A percentile compares a stretch with the other conserved stretches of the same genome.
Evolutionary conservation across 2,329 filamentous ascomycete species (phyloP).

Genomic region (Diaporthe citri): DNA sequence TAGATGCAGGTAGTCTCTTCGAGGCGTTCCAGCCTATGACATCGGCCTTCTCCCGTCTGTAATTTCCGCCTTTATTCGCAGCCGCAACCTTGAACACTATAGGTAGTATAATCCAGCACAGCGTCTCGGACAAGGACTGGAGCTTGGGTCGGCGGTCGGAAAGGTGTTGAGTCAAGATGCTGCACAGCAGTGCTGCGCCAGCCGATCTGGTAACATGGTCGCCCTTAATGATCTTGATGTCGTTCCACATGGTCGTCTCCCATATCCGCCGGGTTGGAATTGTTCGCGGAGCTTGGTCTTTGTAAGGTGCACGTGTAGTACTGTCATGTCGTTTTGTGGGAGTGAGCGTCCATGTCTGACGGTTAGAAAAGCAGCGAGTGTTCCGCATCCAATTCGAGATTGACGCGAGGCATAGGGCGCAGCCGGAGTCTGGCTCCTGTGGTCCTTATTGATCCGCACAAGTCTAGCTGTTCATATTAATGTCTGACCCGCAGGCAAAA

Average conservation of each 20-base stretch:
- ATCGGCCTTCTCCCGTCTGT: constrained; percentile 1
- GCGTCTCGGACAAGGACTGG: constrained; percentile 46
- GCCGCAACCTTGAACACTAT: constrained; percentile 38
- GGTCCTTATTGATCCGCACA: not conserved
- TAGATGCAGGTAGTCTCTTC: constrained; percentile 1
- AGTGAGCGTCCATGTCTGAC: not conserved
- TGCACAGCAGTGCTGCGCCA: constrained; percentile 46
- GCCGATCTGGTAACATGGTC: constrained; percentile 41
- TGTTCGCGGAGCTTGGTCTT: not conserved
- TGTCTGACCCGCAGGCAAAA: not conserved
- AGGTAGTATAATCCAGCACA: constrained; percentile 50
- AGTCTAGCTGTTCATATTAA: not conserved
- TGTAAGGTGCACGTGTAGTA: not conserved
- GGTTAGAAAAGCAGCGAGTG: not conserved
- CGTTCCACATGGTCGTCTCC: constrained; percentile 13
- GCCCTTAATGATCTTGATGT: not conserved
- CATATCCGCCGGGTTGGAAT: not conserved
- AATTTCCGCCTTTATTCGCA: constrained; percentile 25
- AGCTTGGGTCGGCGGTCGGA: constrained; percentile 46
- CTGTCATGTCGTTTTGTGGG: not conserved
- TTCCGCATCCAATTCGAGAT: too few species aligned
- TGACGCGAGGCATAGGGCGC: not conserved
- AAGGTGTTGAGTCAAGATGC: constrained; percentile 42
- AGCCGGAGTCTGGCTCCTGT: not conserved
- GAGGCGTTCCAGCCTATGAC: not conserved